Evolutionary conservation across 495 filamentous ascomycete species (phyloP).

Genomic region (Lasiosphaeria hispida): DNA sequence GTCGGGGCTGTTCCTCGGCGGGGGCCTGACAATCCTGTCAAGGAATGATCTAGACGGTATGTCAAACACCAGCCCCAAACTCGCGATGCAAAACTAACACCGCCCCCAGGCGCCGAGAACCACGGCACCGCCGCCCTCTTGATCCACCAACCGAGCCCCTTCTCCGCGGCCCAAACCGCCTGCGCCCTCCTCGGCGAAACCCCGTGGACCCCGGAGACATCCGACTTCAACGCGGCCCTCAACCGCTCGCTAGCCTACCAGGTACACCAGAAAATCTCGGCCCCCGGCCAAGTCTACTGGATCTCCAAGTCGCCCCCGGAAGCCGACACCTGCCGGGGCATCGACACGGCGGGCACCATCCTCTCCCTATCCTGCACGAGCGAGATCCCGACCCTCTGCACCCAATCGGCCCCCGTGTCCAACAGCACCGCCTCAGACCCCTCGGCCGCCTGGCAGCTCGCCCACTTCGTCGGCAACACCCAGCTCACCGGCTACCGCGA

Average conservation of each 20-base stretch:
- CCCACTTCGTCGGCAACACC: conserved; percentile 28
- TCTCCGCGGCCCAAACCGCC: conserved; percentile 15
- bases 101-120: conserved; percentile 21
- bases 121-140: conserved; percentile 28
- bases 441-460: conserved; percentile 31
- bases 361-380: conserved; percentile 19
- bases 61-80: neutral
- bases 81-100: neutral
- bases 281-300: conserved; percentile 36
- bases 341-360: conserved; percentile 27
- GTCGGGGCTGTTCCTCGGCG: conserved; percentile 20
- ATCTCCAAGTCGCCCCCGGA: conserved; percentile 23
- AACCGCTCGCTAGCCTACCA: conserved; percentile 33
- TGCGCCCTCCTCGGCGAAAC: conserved; percentile 30
- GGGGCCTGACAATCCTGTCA: conserved; percentile 32
- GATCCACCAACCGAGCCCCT: conserved; percentile 24
- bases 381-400: conserved; percentile 35
- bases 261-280: conserved; percentile 21
- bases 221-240: conserved; percentile 30
- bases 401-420: conserved; percentile 36
- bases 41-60: conserved; percentile 29
- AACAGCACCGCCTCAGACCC: conserved; percentile 26
- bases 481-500: conserved; percentile 39
- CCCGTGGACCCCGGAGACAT: conserved; percentile 28
- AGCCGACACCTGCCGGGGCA: conserved; percentile 23